These are phyloP conservation scores for Cryptococcus wingfieldii DNA, from an alignment of 1,284 basidiomycete genomes.

Conservation along the genomic window DNA sequence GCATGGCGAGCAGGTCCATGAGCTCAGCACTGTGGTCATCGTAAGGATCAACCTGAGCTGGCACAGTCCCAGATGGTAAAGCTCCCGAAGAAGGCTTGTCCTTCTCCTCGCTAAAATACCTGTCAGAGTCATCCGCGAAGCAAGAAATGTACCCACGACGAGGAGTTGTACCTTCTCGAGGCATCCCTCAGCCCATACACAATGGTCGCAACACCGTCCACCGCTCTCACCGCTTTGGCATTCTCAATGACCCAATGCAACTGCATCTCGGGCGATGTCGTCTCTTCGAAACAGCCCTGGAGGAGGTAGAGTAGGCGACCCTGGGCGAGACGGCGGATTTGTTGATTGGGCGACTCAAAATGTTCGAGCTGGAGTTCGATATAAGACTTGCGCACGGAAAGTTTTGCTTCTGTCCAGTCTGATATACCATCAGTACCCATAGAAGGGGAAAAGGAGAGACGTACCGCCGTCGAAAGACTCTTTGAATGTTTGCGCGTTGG, in stretches of 20 bases:
- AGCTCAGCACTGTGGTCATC: constrained; percentile 67
- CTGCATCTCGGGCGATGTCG: constrained; percentile 85
- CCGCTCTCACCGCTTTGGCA: constrained; percentile 74
- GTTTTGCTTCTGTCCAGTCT: constrained; percentile 74
- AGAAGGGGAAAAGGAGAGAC: constrained; percentile 24
- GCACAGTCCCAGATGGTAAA: constrained; percentile 10
- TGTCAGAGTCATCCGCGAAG: background rate
- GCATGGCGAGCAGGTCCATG: constrained; percentile 82
- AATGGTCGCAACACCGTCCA: constrained; percentile 78
- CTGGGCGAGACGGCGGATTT: constrained; percentile 79
- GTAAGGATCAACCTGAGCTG: constrained; percentile 31
- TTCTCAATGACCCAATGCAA: constrained; percentile 95
- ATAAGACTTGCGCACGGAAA: constrained; percentile 60
- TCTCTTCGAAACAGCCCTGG: constrained; percentile 90
- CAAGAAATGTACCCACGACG: constrained; percentile 22
- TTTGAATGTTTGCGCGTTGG: constrained; percentile 83
- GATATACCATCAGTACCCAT: background rate
- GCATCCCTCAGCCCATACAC: constrained; percentile 87
- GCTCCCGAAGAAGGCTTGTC: constrained; percentile 9
- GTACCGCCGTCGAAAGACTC: constrained; percentile 71
- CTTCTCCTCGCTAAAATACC: constrained; percentile 2
- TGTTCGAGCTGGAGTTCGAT: constrained; percentile 76
- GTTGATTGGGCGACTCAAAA: constrained; percentile 77
- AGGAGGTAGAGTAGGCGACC: constrained; percentile 80
- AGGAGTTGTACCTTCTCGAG: constrained; percentile 66